phyloP scores from a whole-genome alignment of 225 moss, liverwort and hornwort genomes.

The Sphagnum tenellum region DNA sequence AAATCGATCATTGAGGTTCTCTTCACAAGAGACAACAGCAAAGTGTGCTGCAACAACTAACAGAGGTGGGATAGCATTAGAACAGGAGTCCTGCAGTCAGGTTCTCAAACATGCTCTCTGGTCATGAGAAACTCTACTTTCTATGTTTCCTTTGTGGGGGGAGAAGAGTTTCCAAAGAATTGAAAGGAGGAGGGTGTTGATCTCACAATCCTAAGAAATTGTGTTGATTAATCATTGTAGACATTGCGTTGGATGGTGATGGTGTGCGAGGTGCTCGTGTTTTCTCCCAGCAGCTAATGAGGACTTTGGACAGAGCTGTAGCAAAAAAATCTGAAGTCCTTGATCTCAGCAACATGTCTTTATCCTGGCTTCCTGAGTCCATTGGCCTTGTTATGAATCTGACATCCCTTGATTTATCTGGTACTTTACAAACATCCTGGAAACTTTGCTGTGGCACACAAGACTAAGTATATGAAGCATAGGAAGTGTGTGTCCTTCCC shows the following conservation, averaged over 20 bases:
- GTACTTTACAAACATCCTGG: neutral
- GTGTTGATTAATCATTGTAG: too few relatives aligned
- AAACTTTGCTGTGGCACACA: neutral
- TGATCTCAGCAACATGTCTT: constrained; percentile 29
- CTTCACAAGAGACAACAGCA: too few relatives aligned
- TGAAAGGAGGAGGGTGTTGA: neutral
- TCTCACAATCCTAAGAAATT: too few relatives aligned
- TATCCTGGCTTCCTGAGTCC: constrained; percentile 65
- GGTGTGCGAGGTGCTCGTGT: neutral
- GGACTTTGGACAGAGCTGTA: constrained; percentile 42
- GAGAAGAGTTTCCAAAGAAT: neutral
- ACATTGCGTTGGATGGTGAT: too few relatives aligned
- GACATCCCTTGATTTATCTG: constrained; percentile 51
- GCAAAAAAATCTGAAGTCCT: constrained; percentile 25
- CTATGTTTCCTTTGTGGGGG: too few relatives aligned
- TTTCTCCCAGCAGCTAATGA: constrained; percentile 40
- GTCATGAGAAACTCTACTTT: too few relatives aligned
- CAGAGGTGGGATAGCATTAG: too few relatives aligned
- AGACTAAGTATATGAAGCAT: neutral
- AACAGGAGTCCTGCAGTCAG: too few relatives aligned
- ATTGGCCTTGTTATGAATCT: constrained; percentile 47
- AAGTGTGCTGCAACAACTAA: too few relatives aligned
- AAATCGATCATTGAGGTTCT: too few relatives aligned
- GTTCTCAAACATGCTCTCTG: too few relatives aligned
- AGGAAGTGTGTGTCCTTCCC: neutral